Evolutionary conservation across 2,329 filamentous ascomycete species (phyloP), one percentile per base, ranked within the genome.

Genomic region (Tolypocladium inflatum): DNA sequence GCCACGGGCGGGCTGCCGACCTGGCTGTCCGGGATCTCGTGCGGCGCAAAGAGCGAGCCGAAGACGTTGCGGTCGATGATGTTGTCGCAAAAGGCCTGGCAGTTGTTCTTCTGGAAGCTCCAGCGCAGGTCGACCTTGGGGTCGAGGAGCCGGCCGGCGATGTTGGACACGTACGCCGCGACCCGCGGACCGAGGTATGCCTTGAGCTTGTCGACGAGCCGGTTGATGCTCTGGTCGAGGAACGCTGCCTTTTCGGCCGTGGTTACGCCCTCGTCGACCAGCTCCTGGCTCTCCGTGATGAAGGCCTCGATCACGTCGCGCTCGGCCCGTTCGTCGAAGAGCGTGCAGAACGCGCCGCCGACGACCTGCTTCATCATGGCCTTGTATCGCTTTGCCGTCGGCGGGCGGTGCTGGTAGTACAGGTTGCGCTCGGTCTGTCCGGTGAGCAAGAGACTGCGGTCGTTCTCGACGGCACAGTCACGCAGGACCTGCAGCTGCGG

Each of bases 351-450:
- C 5, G 72, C 66, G 0, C 63, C 65, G 0, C 74, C 74, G 6
- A 74, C 68, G 9, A 76, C 67, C 60, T 76, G 73, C 57, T 76
- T 76, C 69, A 75, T 69, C 51, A 74, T 63, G 37, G 67, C 67
- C 48, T 73, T 73, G 64, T 71, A 72, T 41, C 70, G 66, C 59
- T 73, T 74, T 2, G 55, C 63, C 11, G 52, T 17, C 7, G 45
- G 33, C 43, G 59, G 61, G 48, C 65, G 30, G 58, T 38, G 56
- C 57, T 67, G 35, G 48, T 61, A 35, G 61, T 56, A 48, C 54
- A 67, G 21, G 57, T 37, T 21, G 55, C 63, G 58, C n/a, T 64
- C 59, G 9, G 58, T 54, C 0, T 61, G 60, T 10, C 60, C 61
- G 7, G 62, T 62, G 23, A 67, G 61, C 2, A 68, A 55, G 41